Conservation (phyloP, 495 filamentous ascomycete genomes). For the Glarea lozoyensis region DNA sequence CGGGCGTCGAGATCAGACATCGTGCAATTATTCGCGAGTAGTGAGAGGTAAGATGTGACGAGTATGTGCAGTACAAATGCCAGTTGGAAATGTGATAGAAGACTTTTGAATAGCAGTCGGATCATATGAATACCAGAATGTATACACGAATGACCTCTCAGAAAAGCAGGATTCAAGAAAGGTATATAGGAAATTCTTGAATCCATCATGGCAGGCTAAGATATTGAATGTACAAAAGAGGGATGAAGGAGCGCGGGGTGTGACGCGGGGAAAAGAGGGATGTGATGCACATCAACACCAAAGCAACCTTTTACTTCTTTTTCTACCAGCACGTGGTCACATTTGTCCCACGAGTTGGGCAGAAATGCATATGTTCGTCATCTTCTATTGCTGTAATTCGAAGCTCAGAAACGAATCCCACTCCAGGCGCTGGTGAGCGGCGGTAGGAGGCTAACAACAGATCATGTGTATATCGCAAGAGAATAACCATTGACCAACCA, state of each 20-base stretch:
- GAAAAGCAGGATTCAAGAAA: background rate
- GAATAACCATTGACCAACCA: too few species aligned
- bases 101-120: background rate
- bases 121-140: background rate
- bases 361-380: background rate
- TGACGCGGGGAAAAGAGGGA: background rate
- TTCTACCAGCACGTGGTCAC: slow-evolving; percentile 2
- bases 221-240: background rate
- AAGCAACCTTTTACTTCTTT: background rate
- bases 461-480: too few species aligned
- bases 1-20: slow-evolving; percentile 9
- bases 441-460: too few species aligned
- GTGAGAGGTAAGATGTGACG: background rate
- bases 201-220: too few species aligned
- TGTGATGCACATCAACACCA: background rate
- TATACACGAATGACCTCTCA: background rate
- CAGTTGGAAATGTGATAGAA: background rate
- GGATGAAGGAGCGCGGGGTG: background rate
- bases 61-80: background rate
- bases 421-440: too few species aligned
- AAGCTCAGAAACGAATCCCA: too few species aligned
- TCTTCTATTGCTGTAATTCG: background rate
- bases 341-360: slow-evolving; percentile 7
- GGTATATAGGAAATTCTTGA: slow-evolving; percentile 3
- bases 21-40: background rate